A percentile compares a stretch with the other conserved stretches of the same genome.
Evolutionary conservation across 2,329 filamentous ascomycete genomes (phyloP).

Genomic region (Lachnellula arida): DNA sequence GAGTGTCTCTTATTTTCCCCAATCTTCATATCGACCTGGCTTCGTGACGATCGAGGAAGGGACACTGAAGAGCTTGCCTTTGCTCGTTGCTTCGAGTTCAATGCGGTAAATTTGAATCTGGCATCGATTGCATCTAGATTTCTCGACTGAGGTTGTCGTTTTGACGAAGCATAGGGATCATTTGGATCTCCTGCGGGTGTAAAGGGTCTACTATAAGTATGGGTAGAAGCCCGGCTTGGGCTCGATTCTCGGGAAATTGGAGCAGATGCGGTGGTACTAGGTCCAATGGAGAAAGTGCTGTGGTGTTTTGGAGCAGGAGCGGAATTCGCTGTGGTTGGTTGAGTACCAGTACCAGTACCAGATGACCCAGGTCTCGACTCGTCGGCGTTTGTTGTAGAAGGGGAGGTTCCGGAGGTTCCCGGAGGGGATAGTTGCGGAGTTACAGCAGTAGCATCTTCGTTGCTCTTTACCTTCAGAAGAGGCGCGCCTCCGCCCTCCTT

Average conservation of each 20-base stretch:
- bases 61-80: conserved; percentile 49
- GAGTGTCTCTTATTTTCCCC: conserved; percentile 50
- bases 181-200: conserved; percentile 76
- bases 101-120: conserved; percentile 69
- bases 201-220: conserved; percentile 67
- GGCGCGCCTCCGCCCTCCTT: conserved; percentile 29
- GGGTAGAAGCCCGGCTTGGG: conserved; percentile 57
- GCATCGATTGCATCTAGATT: conserved; percentile 67
- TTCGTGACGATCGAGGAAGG: conserved; percentile 40
- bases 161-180: conserved; percentile 82
- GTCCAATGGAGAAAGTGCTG: conserved; percentile 30
- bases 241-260: conserved; percentile 58
- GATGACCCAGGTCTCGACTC: conserved; percentile 32
- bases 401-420: conserved; percentile 45
- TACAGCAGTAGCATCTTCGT: conserved; percentile 46
- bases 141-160: conserved; percentile 64
- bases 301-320: conserved; percentile 19
- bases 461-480: conserved; percentile 35
- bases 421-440: conserved; percentile 66
- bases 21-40: conserved; percentile 37
- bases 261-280: conserved; percentile 35
- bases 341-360: conserved; percentile 14
- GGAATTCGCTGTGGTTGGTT: conserved; percentile 21
- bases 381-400: conserved; percentile 31
- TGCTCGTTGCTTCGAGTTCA: conserved; percentile 63